Percentiles rank a stretch among this genome's conserved stretches.
phyloP scores from a whole-genome alignment of 192 early-diverging fungal genomes.

The Phycomyces nitens region DNA sequence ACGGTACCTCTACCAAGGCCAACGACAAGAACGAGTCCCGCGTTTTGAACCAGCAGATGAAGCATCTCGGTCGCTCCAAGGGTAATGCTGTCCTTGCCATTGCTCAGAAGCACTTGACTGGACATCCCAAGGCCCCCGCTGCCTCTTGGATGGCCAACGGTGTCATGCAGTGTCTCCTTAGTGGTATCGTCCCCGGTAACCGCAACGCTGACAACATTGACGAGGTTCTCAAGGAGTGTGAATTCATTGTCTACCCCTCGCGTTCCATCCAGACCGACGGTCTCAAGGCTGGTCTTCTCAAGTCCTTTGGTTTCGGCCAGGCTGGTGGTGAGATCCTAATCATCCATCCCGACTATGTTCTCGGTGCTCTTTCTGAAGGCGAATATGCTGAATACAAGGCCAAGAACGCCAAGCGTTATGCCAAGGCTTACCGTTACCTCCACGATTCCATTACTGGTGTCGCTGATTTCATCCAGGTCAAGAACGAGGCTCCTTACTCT shows the following conservation, averaged over 20 bases:
- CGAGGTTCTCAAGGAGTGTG: slow-evolving; percentile 65
- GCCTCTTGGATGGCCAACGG: slow-evolving; percentile 98
- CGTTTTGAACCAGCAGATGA: slow-evolving; percentile 81
- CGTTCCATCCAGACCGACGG: slow-evolving; percentile 87
- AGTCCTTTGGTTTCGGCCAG: slow-evolving; percentile 95
- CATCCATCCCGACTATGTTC: slow-evolving; percentile 84
- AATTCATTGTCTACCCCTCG: slow-evolving; percentile 79
- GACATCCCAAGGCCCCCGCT: slow-evolving; percentile 95
- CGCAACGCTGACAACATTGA: slow-evolving; percentile 88
- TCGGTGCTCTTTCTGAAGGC: slow-evolving; percentile 66
- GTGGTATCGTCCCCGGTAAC: slow-evolving; percentile 88
- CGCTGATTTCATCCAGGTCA: slow-evolving; percentile 80
- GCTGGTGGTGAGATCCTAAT: slow-evolving; percentile 87
- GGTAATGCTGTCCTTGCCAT: slow-evolving; percentile 78
- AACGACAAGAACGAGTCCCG: slow-evolving; percentile 95
- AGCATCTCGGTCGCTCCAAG: slow-evolving; percentile 78
- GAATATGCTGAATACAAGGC: slow-evolving; percentile 68
- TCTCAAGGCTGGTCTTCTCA: slow-evolving; percentile 85
- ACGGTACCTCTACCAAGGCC: slow-evolving; percentile 90
- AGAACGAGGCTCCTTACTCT: slow-evolving; percentile 82
- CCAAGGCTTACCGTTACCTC: slow-evolving; percentile 82
- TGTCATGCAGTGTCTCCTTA: slow-evolving; percentile 78
- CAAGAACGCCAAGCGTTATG: slow-evolving; percentile 69
- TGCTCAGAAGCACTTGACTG: slow-evolving; percentile 93
- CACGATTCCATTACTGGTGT: slow-evolving; percentile 85